These are phyloP conservation scores for Trichosanthes truncata DNA, from an alignment of 306 rosid species.

Conservation along the genomic window DNA sequence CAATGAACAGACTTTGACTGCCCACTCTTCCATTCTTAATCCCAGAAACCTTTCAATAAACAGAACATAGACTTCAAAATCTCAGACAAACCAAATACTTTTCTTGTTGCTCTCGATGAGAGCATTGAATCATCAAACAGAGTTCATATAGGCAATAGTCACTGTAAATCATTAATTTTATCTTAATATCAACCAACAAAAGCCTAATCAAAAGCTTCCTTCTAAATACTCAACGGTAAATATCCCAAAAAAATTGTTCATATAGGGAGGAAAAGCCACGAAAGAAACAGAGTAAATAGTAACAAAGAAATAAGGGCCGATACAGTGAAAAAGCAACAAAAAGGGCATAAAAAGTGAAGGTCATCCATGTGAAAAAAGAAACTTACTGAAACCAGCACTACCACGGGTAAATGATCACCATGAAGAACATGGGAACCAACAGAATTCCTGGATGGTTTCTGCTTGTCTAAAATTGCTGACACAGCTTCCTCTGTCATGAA, in stretches of 20 bases:
- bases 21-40: neutral
- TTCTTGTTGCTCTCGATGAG: neutral
- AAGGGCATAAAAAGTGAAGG: neutral
- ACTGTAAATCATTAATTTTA: neutral
- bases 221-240: neutral
- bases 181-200: neutral
- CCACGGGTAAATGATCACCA: neutral
- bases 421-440: neutral
- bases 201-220: constrained; percentile 19
- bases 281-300: neutral
- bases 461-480: neutral
- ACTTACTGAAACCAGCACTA: constrained; percentile 1
- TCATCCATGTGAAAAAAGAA: neutral
- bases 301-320: neutral
- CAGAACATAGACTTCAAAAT: neutral
- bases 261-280: neutral
- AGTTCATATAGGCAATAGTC: neutral
- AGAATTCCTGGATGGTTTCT: neutral
- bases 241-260: constrained; percentile 8
- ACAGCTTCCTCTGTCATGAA: constrained; percentile 3
- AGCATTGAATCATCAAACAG: neutral
- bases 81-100: neutral
- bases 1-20: neutral
- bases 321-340: neutral
- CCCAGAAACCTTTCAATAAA: neutral